These are phyloP conservation scores for Jatropha multifida DNA, from an alignment of 441 rosid genomes.

Conservation along the genomic window DNA sequence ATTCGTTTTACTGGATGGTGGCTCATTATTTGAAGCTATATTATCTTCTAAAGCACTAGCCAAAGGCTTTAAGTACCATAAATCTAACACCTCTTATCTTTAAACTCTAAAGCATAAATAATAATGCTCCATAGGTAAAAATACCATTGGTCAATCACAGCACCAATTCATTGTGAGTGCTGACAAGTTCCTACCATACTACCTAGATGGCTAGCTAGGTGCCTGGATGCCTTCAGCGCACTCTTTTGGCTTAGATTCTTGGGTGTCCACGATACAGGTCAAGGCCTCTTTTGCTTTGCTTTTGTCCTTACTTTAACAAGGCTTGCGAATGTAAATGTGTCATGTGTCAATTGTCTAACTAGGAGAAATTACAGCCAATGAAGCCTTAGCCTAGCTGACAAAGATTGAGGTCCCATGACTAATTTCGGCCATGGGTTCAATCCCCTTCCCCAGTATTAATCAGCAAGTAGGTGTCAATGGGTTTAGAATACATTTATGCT, in stretches of 20 bases:
- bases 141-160: neutral
- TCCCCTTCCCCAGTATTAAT: too few species aligned
- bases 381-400: too few species aligned
- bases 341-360: too few species aligned
- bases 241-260: neutral
- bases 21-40: neutral
- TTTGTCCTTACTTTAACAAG: neutral
- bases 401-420: too few species aligned
- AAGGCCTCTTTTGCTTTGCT: neutral
- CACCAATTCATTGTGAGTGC: neutral
- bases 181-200: neutral
- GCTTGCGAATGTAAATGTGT: too few species aligned
- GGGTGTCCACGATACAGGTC: neutral
- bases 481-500: too few species aligned
- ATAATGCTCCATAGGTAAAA: neutral
- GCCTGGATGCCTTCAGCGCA: neutral
- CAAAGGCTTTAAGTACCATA: neutral
- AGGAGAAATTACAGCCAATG: too few species aligned
- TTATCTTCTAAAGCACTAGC: constrained; percentile 4
- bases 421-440: too few species aligned
- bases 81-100: neutral
- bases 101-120: neutral
- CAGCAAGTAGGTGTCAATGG: too few species aligned
- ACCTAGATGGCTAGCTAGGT: neutral
- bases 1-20: neutral